A percentile compares a stretch with the other conserved stretches of the same genome.
These are phyloP conservation scores for Ceratocystis diversiconidia DNA, from an alignment of 2,329 filamentous ascomycete genomes.

Conservation along the genomic window DNA sequence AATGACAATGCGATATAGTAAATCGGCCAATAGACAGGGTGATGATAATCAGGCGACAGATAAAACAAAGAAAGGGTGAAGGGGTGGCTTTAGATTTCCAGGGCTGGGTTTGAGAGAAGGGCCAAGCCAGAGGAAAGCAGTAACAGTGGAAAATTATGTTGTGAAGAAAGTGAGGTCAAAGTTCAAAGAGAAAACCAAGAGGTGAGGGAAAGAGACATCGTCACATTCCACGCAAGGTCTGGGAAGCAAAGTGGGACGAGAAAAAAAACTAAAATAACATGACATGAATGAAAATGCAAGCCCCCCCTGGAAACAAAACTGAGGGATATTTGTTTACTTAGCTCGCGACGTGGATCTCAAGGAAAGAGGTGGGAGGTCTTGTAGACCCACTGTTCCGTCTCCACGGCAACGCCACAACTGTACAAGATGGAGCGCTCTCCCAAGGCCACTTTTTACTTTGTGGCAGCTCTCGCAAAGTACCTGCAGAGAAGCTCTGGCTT, in stretches of 20 bases:
- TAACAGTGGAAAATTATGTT: neutral
- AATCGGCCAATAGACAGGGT: neutral
- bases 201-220: conserved; percentile 5
- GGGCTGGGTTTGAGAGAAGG: neutral
- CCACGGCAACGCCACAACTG: conserved; percentile 11
- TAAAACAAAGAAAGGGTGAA: neutral
- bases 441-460: neutral
- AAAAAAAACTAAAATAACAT: neutral
- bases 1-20: neutral
- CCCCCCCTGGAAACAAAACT: no score
- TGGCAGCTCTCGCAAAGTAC: neutral
- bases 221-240: conserved; percentile 4
- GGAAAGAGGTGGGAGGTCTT: neutral
- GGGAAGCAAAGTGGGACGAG: neutral
- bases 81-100: neutral
- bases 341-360: neutral
- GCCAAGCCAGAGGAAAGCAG: neutral
- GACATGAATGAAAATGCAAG: neutral
- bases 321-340: conserved; percentile 11
- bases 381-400: neutral
- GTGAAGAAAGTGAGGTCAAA: neutral
- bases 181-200: neutral
- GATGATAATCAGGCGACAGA: neutral
- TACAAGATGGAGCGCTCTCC: neutral
- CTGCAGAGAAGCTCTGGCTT: no score